Evolutionary conservation across 2,329 filamentous ascomycete genomes (phyloP).

Genomic region (Amesomyces nigricolor): DNA sequence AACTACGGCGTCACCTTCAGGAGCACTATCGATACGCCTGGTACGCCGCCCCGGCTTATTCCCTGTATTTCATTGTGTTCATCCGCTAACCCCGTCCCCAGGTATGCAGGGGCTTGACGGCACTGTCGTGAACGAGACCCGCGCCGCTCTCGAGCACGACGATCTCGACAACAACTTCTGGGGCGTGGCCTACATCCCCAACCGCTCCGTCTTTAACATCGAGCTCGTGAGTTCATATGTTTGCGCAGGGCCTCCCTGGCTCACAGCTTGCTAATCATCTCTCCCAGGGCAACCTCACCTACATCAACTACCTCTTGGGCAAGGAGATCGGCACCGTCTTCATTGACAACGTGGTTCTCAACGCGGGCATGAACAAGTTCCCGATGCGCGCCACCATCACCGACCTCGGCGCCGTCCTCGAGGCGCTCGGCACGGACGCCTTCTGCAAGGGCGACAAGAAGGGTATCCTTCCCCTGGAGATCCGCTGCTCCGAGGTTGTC

Average conservation of each 20-base stretch:
- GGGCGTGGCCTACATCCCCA: conserved; percentile 55
- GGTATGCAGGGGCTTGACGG: conserved; percentile 53
- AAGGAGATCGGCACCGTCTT: conserved; percentile 49
- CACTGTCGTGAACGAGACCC: conserved; percentile 46
- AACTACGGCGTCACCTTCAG: conserved; percentile 49
- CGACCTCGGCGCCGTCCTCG: conserved; percentile 42
- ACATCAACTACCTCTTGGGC: conserved; percentile 51
- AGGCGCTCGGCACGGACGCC: conserved; percentile 35
- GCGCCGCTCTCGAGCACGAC: conserved; percentile 38
- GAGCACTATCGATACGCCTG: conserved; percentile 48
- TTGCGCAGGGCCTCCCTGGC: neutral
- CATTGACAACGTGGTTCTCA: conserved; percentile 53
- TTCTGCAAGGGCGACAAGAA: conserved; percentile 46
- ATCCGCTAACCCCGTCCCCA: conserved; percentile 16
- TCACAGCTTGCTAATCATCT: conserved; percentile 9
- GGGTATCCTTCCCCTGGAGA: conserved; percentile 46
- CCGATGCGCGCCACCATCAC: conserved; percentile 50
- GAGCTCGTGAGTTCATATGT: conserved; percentile 49
- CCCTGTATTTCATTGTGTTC: no score
- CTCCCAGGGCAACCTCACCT: conserved; percentile 55
- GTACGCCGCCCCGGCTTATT: conserved; percentile 18
- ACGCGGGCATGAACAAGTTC: conserved; percentile 58
- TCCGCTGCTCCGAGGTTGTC: conserved; percentile 47
- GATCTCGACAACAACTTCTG: conserved; percentile 54
- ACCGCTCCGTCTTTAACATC: conserved; percentile 58